Evolutionary conservation across 139 green algal species (phyloP).

Genomic region (Chlamydomonas eustigma): DNA sequence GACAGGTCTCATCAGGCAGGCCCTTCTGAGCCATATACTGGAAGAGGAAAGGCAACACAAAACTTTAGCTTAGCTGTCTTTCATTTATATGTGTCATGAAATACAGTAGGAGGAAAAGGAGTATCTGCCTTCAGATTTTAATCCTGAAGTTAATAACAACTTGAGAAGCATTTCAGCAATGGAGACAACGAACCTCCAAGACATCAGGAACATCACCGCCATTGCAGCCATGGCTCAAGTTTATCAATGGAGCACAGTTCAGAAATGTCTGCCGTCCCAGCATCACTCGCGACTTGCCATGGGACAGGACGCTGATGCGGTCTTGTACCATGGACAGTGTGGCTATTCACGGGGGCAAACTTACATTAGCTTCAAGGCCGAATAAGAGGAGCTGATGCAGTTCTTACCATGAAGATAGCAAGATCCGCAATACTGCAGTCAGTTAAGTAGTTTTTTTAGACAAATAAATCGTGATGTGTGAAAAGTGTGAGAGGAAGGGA

Average conservation of each 20-base stretch:
- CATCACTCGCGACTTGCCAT: conserved; percentile 13
- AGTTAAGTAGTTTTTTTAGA: too few relatives aligned
- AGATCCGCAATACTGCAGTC: conserved; percentile 19
- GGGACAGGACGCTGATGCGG: conserved; percentile 24
- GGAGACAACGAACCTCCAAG: conserved; percentile 19
- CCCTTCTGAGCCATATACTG: conserved; percentile 45
- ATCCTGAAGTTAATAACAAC: too few relatives aligned
- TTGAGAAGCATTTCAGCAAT: too few relatives aligned
- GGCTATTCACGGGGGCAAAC: neutral
- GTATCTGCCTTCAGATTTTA: too few relatives aligned
- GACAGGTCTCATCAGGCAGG: conserved; percentile 50
- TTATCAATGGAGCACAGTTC: conserved; percentile 11
- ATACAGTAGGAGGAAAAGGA: too few relatives aligned
- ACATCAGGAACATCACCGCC: conserved; percentile 46
- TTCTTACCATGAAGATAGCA: conserved; percentile 43
- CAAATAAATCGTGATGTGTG: too few relatives aligned
- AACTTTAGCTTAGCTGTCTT: too few relatives aligned
- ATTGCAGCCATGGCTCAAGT: conserved; percentile 31
- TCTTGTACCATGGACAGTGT: conserved; percentile 41
- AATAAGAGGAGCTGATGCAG: conserved; percentile 30
- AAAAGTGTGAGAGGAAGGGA: too few relatives aligned
- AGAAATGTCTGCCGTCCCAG: conserved; percentile 18
- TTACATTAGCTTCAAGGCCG: neutral
- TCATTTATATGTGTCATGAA: too few relatives aligned
- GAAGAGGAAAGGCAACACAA: conserved; percentile 40